Evolutionary conservation across 2,329 filamentous ascomycete species (phyloP).

Genomic region (Fusarium piperis): DNA sequence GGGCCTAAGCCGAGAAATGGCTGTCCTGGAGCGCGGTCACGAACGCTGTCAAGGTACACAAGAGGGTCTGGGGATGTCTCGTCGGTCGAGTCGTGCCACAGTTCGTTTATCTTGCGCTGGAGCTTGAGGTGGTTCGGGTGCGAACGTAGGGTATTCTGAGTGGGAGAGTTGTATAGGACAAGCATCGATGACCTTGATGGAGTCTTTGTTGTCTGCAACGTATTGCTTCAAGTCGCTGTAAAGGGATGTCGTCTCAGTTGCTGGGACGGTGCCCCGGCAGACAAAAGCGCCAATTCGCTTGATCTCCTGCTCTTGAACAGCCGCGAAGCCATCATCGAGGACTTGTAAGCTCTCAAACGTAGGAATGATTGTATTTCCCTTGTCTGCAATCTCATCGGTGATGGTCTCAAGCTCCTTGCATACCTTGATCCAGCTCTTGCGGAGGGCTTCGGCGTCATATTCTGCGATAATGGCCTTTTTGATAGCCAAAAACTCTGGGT

Average conservation of each 20-base stretch:
- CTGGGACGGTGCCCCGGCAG: neutral
- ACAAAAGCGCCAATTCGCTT: neutral
- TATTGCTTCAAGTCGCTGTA: conserved; percentile 47
- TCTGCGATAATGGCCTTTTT: conserved; percentile 50
- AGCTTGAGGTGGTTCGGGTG: conserved; percentile 51
- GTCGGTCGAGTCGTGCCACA: conserved; percentile 49
- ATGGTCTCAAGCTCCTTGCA: conserved; percentile 49
- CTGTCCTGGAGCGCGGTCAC: conserved; percentile 50
- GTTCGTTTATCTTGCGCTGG: conserved; percentile 49
- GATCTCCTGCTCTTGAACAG: neutral
- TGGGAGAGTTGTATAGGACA: conserved; percentile 51
- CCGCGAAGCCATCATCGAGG: conserved; percentile 12
- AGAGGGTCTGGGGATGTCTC: conserved; percentile 48
- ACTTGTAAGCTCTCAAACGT: conserved; percentile 43
- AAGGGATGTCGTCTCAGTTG: conserved; percentile 24
- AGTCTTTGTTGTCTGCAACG: conserved; percentile 45
- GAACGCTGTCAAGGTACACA: conserved; percentile 51
- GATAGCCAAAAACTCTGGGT: conserved; percentile 38
- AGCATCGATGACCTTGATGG: conserved; percentile 50
- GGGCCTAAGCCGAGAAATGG: conserved; percentile 53
- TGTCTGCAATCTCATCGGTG: conserved; percentile 49
- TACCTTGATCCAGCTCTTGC: conserved; percentile 50
- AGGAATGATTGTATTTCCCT: conserved; percentile 48
- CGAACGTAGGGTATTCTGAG: conserved; percentile 50
- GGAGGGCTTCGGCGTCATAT: conserved; percentile 49